A percentile compares a stretch with the other conserved stretches of the same genome.
phyloP scores from a whole-genome alignment of 75 land plant genomes.

The Larix kaempferi region DNA sequence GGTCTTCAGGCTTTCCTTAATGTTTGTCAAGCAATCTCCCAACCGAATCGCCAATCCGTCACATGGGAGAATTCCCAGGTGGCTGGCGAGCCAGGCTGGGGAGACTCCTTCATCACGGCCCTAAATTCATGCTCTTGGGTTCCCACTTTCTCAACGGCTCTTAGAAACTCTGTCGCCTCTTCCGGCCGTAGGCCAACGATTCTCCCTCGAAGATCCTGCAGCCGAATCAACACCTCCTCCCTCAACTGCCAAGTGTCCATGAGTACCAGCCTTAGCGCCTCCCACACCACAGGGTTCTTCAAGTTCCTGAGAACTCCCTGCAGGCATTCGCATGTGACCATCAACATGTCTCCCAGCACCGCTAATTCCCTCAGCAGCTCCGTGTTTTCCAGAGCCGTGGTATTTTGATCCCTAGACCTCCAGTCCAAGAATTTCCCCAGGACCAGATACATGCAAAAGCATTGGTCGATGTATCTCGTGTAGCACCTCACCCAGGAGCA shows the following conservation, averaged over 20 bases:
- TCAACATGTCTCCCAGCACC: slow-evolving; percentile 13
- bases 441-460: slow-evolving; percentile 21
- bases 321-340: slow-evolving; percentile 8
- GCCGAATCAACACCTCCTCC: slow-evolving; percentile 15
- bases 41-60: background rate
- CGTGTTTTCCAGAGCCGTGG: slow-evolving; percentile 12
- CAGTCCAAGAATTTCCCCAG: slow-evolving; percentile 6
- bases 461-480: slow-evolving; percentile 45
- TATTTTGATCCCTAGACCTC: background rate
- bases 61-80: background rate
- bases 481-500: slow-evolving; percentile 61
- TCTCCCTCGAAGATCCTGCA: slow-evolving; percentile 39
- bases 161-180: slow-evolving; percentile 40
- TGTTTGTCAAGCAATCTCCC: background rate
- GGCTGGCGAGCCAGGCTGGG: background rate
- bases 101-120: background rate
- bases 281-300: slow-evolving; percentile 17
- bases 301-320: slow-evolving; percentile 5
- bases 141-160: slow-evolving; percentile 26
- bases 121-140: slow-evolving; percentile 18
- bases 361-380: slow-evolving; percentile 26
- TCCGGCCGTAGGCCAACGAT: slow-evolving; percentile 21
- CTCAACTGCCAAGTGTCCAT: slow-evolving; percentile 22
- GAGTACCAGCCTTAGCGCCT: slow-evolving; percentile 26
- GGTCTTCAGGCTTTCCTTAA: background rate